A percentile compares a stretch with the other conserved stretches of the same genome.
Evolutionary conservation across 768 basidiomycete genomes (phyloP).

Genomic region (Arthromyces matolae): DNA sequence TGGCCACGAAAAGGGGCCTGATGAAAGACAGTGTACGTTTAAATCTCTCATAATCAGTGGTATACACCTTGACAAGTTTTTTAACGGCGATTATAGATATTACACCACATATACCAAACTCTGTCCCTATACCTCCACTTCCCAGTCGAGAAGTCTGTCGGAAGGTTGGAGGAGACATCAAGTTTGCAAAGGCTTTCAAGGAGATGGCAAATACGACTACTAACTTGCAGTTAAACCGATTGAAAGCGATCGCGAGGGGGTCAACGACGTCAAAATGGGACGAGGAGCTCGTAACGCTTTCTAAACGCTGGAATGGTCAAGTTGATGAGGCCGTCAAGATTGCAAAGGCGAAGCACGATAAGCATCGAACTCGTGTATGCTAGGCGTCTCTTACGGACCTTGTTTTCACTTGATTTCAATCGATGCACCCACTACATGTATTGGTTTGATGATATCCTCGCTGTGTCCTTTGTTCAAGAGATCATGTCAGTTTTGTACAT

Average conservation of each 20-base stretch:
- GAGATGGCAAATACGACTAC: background rate
- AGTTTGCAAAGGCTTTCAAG: conserved; percentile 2
- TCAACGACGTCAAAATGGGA: background rate
- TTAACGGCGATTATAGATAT: no score
- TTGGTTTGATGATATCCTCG: no score
- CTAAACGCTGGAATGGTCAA: conserved; percentile 4
- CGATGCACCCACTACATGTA: no score
- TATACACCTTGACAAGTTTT: background rate
- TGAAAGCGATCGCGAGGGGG: conserved; percentile 4
- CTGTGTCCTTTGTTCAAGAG: no score
- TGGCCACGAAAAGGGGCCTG: background rate
- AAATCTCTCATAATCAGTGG: background rate
- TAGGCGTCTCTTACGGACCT: background rate
- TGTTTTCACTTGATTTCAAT: no score
- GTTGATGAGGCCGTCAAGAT: conserved; percentile 2
- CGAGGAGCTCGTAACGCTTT: background rate
- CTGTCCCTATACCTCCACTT: conserved; percentile 6
- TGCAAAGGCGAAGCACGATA: background rate
- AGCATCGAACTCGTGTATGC: background rate
- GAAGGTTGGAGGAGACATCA: background rate
- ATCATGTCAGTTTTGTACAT: no score
- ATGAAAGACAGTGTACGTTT: conserved; percentile 1
- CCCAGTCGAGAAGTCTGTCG: conserved; percentile 4
- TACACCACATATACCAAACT: background rate
- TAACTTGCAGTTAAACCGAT: background rate